Conservation (phyloP, 108 stramenopile genomes). For the Hondaea fermentalgiana region DNA sequence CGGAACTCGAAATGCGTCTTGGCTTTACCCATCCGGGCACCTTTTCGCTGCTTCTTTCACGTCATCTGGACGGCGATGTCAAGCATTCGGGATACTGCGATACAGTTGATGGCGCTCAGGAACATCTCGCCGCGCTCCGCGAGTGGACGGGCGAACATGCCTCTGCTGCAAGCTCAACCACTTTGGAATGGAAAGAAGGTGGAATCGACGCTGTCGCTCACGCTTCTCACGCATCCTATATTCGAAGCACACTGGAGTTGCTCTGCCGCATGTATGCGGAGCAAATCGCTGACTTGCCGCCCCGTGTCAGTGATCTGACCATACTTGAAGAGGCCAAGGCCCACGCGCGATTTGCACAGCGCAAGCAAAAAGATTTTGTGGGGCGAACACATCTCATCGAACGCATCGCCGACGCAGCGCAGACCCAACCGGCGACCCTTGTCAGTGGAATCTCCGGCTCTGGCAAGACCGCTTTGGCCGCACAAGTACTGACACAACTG, state of each 20-base stretch:
- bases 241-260: background rate
- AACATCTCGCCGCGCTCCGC: background rate
- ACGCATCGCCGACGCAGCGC: background rate
- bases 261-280: background rate
- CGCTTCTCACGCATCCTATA: background rate
- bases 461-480: background rate
- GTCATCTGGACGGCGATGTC: background rate
- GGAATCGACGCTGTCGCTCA: background rate
- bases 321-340: background rate
- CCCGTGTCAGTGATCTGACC: background rate
- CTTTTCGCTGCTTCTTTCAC: background rate
- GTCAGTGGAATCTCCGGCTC: background rate
- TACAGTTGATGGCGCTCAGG: background rate
- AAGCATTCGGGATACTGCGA: background rate
- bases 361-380: background rate
- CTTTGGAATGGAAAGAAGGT: background rate
- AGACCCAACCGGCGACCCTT: background rate
- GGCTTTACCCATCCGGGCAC: background rate
- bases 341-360: background rate
- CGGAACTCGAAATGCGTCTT: background rate
- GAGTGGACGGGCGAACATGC: background rate
- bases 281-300: background rate
- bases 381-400: background rate
- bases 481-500: background rate
- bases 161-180: background rate